Evolutionary conservation across 208 protist genomes (phyloP).

Genomic region (Leishmania turanica): DNA sequence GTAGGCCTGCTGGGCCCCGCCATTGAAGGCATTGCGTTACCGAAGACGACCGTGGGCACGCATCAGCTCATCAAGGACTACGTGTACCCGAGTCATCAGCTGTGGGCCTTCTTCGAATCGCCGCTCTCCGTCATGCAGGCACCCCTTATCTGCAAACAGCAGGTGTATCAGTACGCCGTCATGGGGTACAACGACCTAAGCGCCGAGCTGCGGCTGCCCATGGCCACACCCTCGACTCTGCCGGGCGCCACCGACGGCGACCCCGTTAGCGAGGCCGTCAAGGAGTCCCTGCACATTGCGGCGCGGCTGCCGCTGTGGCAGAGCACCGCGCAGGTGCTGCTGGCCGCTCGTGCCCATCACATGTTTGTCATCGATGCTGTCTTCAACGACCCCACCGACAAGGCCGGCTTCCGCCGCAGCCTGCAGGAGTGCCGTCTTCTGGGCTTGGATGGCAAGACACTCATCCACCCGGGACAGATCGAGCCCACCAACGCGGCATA

Average conservation of each 20-base stretch:
- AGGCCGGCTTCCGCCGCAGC: constrained; percentile 58
- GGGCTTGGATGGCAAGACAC: constrained; percentile 84
- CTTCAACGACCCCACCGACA: constrained; percentile 79
- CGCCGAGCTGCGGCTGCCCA: constrained; percentile 50
- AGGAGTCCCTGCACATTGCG: constrained; percentile 27
- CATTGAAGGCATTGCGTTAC: constrained; percentile 82
- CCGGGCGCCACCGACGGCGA: background rate
- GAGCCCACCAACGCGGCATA: constrained; percentile 65
- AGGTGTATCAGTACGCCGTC: constrained; percentile 72
- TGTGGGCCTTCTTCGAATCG: constrained; percentile 88
- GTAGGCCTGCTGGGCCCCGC: constrained; percentile 59
- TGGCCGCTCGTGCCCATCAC: constrained; percentile 57
- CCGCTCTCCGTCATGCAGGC: constrained; percentile 75
- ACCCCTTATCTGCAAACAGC: constrained; percentile 56
- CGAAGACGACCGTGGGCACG: constrained; percentile 58
- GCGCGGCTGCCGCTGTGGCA: constrained; percentile 52
- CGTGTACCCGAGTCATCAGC: constrained; percentile 71
- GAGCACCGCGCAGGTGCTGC: constrained; percentile 60
- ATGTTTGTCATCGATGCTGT: constrained; percentile 79
- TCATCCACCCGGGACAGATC: constrained; percentile 77
- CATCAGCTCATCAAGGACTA: constrained; percentile 59
- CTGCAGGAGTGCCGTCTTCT: constrained; percentile 52
- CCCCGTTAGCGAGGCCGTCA: constrained; percentile 10
- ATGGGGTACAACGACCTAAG: constrained; percentile 70
- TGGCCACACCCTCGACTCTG: constrained; percentile 13